Percentiles rank a stretch among this genome's conserved stretches.
These are phyloP conservation scores for Trypanosoma rangeli DNA, from an alignment of 208 protist genomes.

Conservation along the genomic window DNA sequence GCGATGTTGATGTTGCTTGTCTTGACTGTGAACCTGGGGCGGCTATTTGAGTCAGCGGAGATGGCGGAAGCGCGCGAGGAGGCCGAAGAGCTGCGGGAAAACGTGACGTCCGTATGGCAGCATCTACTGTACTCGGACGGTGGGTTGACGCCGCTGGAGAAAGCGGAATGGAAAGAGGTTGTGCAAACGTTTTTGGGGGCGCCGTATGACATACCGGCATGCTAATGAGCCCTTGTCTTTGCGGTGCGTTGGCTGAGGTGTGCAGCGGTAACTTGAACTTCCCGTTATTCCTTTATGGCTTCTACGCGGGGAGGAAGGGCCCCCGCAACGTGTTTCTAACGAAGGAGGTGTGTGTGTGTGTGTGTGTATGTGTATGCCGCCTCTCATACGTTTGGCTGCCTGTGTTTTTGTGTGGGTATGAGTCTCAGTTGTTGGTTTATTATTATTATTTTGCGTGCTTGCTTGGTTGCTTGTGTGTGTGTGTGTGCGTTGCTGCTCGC, in stretches of 20 bases:
- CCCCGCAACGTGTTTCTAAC: too few relatives aligned
- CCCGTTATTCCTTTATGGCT: too few relatives aligned
- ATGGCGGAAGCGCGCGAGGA: conserved; percentile 31
- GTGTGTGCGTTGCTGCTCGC: background rate
- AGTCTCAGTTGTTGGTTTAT: background rate
- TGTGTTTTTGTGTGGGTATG: background rate
- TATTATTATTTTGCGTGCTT: background rate
- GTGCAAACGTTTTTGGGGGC: conserved; percentile 51
- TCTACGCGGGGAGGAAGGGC: too few relatives aligned
- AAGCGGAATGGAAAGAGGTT: conserved; percentile 52
- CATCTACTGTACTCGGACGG: conserved; percentile 39
- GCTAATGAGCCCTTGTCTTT: conserved; percentile 10
- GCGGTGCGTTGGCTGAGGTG: background rate
- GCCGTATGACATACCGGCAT: conserved; percentile 47
- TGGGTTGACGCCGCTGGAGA: conserved; percentile 46
- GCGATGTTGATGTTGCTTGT: conserved; percentile 70
- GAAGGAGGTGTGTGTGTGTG: background rate
- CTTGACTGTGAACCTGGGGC: conserved; percentile 55
- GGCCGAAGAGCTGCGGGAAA: conserved; percentile 59
- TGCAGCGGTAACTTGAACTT: background rate
- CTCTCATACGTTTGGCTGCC: background rate
- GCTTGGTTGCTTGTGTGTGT: too few relatives aligned
- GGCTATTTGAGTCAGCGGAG: conserved; percentile 39
- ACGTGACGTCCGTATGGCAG: conserved; percentile 51
- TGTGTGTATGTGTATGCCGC: background rate